These are phyloP conservation scores for Onygenales sp. DNA, from an alignment of 2,329 filamentous ascomycete species.

Conservation along the genomic window DNA sequence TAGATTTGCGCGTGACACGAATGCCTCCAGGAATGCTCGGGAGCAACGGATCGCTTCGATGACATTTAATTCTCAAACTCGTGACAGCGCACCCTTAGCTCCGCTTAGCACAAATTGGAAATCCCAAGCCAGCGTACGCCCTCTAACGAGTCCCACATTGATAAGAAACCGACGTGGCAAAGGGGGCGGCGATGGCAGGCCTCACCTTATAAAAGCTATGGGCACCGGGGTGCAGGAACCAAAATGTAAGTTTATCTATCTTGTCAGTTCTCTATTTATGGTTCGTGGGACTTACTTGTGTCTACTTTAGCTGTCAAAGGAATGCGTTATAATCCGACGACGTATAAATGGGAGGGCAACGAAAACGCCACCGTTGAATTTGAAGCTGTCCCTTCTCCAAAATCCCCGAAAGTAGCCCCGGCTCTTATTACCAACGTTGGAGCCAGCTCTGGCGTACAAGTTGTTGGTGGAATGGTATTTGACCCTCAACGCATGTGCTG, in stretches of 20 bases:
- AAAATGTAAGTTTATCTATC: constrained; percentile 55
- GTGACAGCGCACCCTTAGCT: constrained; percentile 37
- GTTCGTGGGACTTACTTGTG: constrained; percentile 6
- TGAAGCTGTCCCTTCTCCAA: constrained; percentile 46
- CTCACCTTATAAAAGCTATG: constrained; percentile 81
- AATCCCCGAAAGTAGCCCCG: constrained; percentile 35
- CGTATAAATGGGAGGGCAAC: constrained; percentile 91
- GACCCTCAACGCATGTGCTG: constrained; percentile 96
- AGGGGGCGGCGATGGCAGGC: constrained; percentile 46
- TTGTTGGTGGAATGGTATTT: constrained; percentile 97
- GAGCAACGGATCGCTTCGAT: constrained; percentile 48
- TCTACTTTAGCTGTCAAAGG: constrained; percentile 64
- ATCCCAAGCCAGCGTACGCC: constrained; percentile 42
- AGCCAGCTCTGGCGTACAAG: constrained; percentile 74
- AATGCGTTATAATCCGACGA: constrained; percentile 87
- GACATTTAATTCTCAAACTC: constrained; percentile 24
- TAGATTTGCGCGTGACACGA: constrained; percentile 57
- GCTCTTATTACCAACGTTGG: constrained; percentile 89
- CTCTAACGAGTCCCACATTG: constrained; percentile 41
- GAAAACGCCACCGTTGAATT: constrained; percentile 76
- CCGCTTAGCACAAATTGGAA: constrained; percentile 52
- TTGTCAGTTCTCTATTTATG: neutral
- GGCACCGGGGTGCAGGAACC: constrained; percentile 61
- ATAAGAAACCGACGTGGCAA: constrained; percentile 36
- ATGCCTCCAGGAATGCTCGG: constrained; percentile 55